A percentile compares a stretch with the other conserved stretches of the same genome.
These are phyloP conservation scores for Perkinsela sp. DNA, from an alignment of 208 protist species.

Conservation along the genomic window DNA sequence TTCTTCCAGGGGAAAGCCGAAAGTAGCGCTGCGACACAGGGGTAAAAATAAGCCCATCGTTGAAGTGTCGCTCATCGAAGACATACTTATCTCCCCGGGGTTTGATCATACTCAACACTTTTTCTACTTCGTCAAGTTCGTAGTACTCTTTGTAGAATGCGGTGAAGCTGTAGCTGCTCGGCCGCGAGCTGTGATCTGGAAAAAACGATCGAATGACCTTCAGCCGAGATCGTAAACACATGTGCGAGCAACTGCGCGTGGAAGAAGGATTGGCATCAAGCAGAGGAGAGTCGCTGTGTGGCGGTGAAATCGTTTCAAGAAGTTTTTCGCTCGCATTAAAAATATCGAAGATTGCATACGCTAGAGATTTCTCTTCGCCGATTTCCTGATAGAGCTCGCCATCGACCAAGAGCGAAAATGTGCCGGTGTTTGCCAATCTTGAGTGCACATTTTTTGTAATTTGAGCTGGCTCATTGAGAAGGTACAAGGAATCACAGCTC, in stretches of 20 bases:
- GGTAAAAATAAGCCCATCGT: slow-evolving; percentile 2
- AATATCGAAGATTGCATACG: neutral
- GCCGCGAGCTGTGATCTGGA: neutral
- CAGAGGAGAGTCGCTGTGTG: neutral
- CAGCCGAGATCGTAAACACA: neutral
- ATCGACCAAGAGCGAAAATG: neutral
- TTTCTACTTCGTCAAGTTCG: neutral
- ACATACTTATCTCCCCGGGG: neutral
- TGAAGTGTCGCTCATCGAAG: neutral
- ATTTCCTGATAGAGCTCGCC: neutral
- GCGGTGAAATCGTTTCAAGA: neutral
- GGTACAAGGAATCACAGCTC: neutral
- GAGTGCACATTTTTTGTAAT: neutral
- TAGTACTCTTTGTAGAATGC: neutral
- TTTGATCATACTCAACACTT: neutral
- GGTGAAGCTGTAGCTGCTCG: neutral
- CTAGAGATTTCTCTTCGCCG: neutral
- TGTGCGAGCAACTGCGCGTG: no score
- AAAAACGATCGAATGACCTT: neutral
- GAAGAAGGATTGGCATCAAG: neutral
- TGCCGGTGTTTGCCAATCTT: no score
- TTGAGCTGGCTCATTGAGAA: neutral
- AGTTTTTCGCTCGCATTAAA: neutral
- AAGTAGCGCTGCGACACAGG: neutral
- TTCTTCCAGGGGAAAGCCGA: neutral